phyloP scores from a whole-genome alignment of 2,329 filamentous ascomycete species.

The Phaeomoniella chlamydospora region DNA sequence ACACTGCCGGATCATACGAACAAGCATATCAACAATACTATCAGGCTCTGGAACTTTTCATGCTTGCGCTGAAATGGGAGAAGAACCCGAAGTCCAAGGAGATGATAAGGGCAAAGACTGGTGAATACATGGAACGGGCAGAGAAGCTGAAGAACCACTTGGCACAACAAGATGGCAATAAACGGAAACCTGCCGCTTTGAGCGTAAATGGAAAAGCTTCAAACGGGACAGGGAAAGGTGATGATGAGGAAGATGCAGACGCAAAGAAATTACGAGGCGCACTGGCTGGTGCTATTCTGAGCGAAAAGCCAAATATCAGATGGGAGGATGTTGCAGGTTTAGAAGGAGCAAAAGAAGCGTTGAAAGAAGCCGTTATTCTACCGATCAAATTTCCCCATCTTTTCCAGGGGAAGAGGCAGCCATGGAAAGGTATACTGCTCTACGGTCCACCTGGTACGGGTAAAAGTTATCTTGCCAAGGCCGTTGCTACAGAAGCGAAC shows the following conservation, averaged over 20 bases:
- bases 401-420: constrained; percentile 89
- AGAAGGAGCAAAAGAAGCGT: constrained; percentile 84
- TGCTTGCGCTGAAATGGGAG: constrained; percentile 98
- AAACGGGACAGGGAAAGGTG: constrained; percentile 38
- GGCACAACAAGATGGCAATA: constrained; percentile 50
- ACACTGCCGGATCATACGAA: constrained; percentile 91
- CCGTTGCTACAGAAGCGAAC: constrained; percentile 94
- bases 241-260: constrained; percentile 70
- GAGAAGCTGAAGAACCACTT: constrained; percentile 95
- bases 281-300: constrained; percentile 78
- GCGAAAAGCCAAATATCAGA: constrained; percentile 88
- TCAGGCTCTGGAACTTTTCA: constrained; percentile 89
- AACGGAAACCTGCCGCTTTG: constrained; percentile 36
- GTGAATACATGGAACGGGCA: constrained; percentile 95
- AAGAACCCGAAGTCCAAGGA: constrained; percentile 96
- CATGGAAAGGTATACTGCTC: constrained; percentile 94
- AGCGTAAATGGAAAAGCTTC: constrained; percentile 36
- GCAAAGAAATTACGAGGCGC: constrained; percentile 90
- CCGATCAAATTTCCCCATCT: constrained; percentile 97
- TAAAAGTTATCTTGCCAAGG: constrained; percentile 95
- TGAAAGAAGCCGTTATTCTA: constrained; percentile 94
- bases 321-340: constrained; percentile 98
- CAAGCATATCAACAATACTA: constrained; percentile 96
- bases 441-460: constrained; percentile 95
- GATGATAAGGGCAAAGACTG: constrained; percentile 90